These are phyloP conservation scores for Cubamyces sp. DNA, from an alignment of 768 basidiomycete species.

Conservation along the genomic window DNA sequence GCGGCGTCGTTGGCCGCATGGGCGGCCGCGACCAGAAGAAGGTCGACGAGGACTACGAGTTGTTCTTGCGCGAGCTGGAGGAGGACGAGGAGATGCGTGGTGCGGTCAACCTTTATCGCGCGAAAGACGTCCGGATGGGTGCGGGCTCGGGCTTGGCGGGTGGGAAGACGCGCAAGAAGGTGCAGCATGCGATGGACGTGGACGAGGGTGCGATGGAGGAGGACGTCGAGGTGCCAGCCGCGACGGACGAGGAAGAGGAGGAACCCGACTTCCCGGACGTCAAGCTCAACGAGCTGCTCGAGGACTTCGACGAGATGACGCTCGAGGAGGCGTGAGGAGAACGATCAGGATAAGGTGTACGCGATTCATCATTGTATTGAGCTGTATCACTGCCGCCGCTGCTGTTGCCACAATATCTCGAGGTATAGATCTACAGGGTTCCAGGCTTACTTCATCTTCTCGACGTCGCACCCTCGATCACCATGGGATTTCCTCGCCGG, in stretches of 20 bases:
- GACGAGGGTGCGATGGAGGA: slow-evolving; percentile 51
- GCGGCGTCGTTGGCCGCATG: slow-evolving; percentile 88
- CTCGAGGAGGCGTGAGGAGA: slow-evolving; percentile 49
- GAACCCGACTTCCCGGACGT: slow-evolving; percentile 92
- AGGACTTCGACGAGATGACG: slow-evolving; percentile 92
- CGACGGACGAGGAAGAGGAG: slow-evolving; percentile 77
- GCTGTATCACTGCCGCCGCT: neutral
- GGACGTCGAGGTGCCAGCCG: slow-evolving; percentile 75
- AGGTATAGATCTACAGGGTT: slow-evolving; percentile 26
- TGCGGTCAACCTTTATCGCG: slow-evolving; percentile 87
- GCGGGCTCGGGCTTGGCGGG: slow-evolving; percentile 43
- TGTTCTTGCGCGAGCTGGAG: slow-evolving; percentile 92
- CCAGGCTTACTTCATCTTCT: neutral
- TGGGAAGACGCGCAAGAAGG: slow-evolving; percentile 45
- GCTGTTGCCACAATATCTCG: slow-evolving; percentile 17
- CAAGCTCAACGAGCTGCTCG: slow-evolving; percentile 81
- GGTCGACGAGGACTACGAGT: slow-evolving; percentile 96
- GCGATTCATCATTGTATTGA: neutral
- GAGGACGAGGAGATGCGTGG: slow-evolving; percentile 92
- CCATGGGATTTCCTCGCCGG: slow-evolving; percentile 39
- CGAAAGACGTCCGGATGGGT: slow-evolving; percentile 57
- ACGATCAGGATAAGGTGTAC: neutral
- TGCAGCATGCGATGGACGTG: slow-evolving; percentile 70
- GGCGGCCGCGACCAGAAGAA: slow-evolving; percentile 90
- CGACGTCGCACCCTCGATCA: slow-evolving; percentile 16